Evolutionary conservation across 257 asterid genomes (phyloP).

Genomic region (Penstemon davidsonii): DNA sequence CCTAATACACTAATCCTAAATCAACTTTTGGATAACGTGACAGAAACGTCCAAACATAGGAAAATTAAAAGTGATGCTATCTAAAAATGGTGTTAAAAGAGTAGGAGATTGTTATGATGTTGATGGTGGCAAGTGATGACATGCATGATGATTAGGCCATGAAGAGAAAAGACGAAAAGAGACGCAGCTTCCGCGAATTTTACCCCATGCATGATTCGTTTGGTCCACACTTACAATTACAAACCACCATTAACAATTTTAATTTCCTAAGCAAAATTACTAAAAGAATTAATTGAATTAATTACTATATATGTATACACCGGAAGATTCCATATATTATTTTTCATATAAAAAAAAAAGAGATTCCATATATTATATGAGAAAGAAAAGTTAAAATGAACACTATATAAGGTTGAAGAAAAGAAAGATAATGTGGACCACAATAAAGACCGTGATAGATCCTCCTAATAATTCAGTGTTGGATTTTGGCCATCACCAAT

Average conservation of each 20-base stretch:
- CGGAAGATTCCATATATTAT: no score
- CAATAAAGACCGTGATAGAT: conserved; percentile 23
- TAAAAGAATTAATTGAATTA: neutral
- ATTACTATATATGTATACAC: neutral
- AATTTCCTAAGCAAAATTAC: neutral
- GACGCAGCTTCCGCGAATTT: conserved; percentile 29
- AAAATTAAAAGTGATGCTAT: neutral
- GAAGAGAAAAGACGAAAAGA: neutral
- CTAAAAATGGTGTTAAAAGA: conserved; percentile 14
- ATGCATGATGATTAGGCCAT: conserved; percentile 26
- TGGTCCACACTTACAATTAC: conserved; percentile 12
- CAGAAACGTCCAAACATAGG: no score
- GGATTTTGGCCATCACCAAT: conserved; percentile 26
- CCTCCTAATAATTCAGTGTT: conserved; percentile 33
- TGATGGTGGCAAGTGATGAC: conserved; percentile 31
- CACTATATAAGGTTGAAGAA: neutral
- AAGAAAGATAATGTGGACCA: conserved; percentile 21
- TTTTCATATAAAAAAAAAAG: neutral
- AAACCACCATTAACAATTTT: conserved; percentile 11
- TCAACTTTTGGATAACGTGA: neutral
- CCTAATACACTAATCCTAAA: no score
- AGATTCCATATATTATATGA: neutral
- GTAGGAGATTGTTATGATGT: conserved; percentile 18
- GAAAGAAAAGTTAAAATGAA: neutral
- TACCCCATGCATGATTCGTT: conserved; percentile 6